phyloP scores from a whole-genome alignment of 192 early-diverging fungal species.

The Podila clonocystis region DNA sequence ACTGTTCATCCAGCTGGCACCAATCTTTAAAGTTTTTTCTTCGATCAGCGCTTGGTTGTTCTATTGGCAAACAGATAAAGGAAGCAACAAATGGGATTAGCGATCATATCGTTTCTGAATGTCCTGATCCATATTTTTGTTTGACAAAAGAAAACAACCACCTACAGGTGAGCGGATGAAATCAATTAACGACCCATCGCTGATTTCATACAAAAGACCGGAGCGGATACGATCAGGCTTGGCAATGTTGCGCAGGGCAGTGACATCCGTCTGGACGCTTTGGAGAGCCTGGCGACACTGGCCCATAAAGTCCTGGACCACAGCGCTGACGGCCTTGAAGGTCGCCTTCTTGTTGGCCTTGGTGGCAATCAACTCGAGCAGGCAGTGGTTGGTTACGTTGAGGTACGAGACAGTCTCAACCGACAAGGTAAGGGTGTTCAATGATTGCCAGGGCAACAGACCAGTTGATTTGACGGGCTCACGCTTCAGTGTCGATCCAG shows the following conservation, averaged over 20 bases:
- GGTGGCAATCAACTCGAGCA: conserved; percentile 36
- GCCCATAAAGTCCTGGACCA: conserved; percentile 42
- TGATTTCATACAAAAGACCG: conserved; percentile 41
- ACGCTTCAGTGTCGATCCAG: conserved; percentile 15
- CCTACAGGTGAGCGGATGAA: conserved; percentile 44
- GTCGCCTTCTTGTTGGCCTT: conserved; percentile 41
- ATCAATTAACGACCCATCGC: conserved; percentile 43
- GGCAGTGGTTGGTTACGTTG: conserved; percentile 37
- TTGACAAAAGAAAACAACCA: not conserved
- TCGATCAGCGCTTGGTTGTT: conserved; percentile 36
- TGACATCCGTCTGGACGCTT: conserved; percentile 25
- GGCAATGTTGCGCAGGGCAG: conserved; percentile 27
- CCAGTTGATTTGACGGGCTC: conserved; percentile 44
- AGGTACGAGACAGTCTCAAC: conserved; percentile 42
- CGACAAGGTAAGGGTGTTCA: conserved; percentile 21
- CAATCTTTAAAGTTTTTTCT: conserved; percentile 40
- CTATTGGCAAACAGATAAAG: conserved; percentile 8
- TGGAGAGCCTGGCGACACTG: conserved; percentile 37
- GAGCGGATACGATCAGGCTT: conserved; percentile 35
- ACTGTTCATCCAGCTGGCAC: conserved; percentile 47
- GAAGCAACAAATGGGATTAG: not conserved
- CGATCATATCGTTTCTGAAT: not conserved
- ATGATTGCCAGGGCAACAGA: conserved; percentile 32
- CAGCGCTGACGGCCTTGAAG: conserved; percentile 28
- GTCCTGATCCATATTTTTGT: too few species aligned